phyloP scores from a whole-genome alignment of 1,139 yeast genomes.

The Meyerozyma smithsonii region DNA sequence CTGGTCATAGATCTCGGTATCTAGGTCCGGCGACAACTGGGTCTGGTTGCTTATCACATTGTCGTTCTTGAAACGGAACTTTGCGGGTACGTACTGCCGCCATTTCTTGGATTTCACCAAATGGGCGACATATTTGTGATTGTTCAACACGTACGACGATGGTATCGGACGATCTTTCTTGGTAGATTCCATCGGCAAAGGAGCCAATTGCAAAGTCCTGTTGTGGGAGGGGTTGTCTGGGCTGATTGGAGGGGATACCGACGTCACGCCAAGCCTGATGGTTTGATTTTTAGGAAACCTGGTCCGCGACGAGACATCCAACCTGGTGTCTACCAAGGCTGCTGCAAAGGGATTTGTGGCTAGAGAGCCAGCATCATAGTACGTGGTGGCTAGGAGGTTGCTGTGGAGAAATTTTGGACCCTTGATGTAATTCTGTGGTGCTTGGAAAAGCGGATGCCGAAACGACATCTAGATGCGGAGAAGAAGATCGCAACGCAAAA shows the following conservation, averaged over 20 bases:
- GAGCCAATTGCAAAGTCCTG: neutral
- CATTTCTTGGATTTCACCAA: neutral
- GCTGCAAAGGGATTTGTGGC: neutral
- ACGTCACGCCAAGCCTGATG: neutral
- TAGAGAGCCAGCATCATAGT: neutral
- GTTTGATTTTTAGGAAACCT: neutral
- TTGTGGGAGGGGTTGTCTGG: neutral
- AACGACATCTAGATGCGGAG: neutral
- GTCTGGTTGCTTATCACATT: neutral
- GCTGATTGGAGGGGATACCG: neutral
- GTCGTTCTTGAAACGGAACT: neutral
- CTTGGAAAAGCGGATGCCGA: neutral
- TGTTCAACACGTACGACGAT: neutral
- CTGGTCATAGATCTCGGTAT: neutral
- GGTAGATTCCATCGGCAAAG: neutral
- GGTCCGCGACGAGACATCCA: neutral
- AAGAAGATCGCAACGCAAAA: neutral
- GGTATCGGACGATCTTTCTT: neutral
- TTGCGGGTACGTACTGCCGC: slow-evolving; percentile 1
- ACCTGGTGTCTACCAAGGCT: neutral
- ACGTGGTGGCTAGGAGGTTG: neutral
- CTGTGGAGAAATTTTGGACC: neutral
- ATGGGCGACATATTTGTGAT: neutral
- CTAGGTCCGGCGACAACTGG: neutral
- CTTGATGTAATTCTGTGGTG: neutral